Evolutionary conservation across 331 rosid genomes (phyloP), one percentile per base, ranked within the genome.

Genomic region (Quercus phellos): DNA sequence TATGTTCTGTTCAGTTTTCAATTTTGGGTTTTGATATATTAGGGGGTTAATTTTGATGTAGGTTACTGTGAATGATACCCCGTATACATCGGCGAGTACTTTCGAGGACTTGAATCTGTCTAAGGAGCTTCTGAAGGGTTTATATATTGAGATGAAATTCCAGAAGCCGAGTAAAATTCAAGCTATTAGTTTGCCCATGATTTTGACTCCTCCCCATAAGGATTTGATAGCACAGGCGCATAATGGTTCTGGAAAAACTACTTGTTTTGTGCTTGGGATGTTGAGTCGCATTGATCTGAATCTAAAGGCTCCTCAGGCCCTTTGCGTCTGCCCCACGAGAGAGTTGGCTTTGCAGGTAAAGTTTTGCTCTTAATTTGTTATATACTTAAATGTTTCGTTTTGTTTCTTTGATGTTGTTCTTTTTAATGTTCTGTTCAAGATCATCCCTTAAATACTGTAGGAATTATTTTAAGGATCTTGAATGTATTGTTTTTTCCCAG

Each of bases 201-300:
- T 94, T 24, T 82, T 94, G 77, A 88, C 72, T 6, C 92, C 94
- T 27, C 99, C 99, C 5, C 18, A 85, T 61, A 88, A 85, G 72
- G 94, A 92, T 77, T 78, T 94, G 84, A 90, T 94, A 12, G 97
- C 98, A 1, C 97, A 94, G 79, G 97, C 98, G 5, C 98, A 94
- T 74, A 94, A 94, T 54, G 97, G 99, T 59, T 92, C 97, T 4
- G 97, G 99, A 0, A 94, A 94, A 84, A 94, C 99, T 1, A 94
- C 97, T 18, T 92, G 97, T 79, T 92, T 94, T 42, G 97, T 92
- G 66, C 97, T 92, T 16, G 99, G 97, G 70, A 94, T 94, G 97
- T 77, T 92, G 70, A 89, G 97, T 80, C 95, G 99, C 0, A 91
- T 92, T 38, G 92, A 92, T 89, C 96, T 94, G 2, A 82, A 54